Percentiles rank a stretch among this genome's conserved stretches.
Conservation (phyloP, 2,329 filamentous ascomycete genomes). For the Neophaeococcomyces aloes region DNA sequence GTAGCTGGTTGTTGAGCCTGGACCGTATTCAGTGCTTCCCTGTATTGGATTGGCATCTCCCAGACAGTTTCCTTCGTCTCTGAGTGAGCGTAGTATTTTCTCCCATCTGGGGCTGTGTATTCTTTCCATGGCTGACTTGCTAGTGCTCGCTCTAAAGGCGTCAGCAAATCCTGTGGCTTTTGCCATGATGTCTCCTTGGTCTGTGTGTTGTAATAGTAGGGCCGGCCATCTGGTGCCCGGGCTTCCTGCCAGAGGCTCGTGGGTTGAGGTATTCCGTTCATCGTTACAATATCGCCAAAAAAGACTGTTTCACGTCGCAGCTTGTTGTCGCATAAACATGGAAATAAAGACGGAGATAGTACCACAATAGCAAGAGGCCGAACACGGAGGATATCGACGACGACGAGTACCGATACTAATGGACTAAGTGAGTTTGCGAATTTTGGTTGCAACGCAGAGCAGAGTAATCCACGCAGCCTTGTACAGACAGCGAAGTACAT, state of each 20-base stretch:
- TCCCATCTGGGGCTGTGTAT: slow-evolving; percentile 74
- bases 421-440: background rate
- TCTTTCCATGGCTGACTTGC: slow-evolving; percentile 85
- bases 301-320: no score
- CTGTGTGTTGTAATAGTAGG: slow-evolving; percentile 81
- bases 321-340: no score
- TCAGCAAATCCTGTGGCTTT: slow-evolving; percentile 85
- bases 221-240: slow-evolving; percentile 66
- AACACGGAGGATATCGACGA: no score
- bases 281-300: slow-evolving; percentile 24
- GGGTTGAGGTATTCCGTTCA: slow-evolving; percentile 49
- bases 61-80: slow-evolving; percentile 87
- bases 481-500: background rate
- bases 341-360: no score
- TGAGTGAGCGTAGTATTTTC: slow-evolving; percentile 91
- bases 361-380: no score
- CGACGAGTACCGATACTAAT: no score
- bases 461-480: background rate
- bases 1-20: slow-evolving; percentile 29
- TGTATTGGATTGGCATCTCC: slow-evolving; percentile 82
- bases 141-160: slow-evolving; percentile 67
- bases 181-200: slow-evolving; percentile 90
- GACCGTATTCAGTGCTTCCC: slow-evolving; percentile 56
- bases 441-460: background rate
- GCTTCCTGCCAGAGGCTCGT: slow-evolving; percentile 67